Conservation (phyloP, 2,329 filamentous ascomycete genomes). For the Coniochaeta ligniaria region DNA sequence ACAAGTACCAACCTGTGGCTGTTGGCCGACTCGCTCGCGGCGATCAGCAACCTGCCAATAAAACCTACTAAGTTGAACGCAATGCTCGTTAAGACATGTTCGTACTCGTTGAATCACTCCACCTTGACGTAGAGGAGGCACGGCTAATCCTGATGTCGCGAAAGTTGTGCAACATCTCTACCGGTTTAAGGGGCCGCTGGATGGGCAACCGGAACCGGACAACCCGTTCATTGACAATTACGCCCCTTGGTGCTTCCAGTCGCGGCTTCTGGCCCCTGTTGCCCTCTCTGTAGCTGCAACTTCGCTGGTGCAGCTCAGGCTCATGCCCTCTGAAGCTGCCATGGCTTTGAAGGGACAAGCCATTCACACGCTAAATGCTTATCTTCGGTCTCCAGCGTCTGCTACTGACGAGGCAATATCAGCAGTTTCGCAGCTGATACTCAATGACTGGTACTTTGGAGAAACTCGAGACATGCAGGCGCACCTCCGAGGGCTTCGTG, state of each 20-base stretch:
- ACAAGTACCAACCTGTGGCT: not conserved
- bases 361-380: conserved; percentile 38
- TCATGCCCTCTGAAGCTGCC: conserved; percentile 33
- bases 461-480: conserved; percentile 33
- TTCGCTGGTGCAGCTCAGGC: conserved; percentile 41
- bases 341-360: conserved; percentile 34
- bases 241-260: conserved; percentile 39
- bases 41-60: not conserved
- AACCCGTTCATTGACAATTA: conserved; percentile 40
- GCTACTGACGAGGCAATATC: conserved; percentile 39
- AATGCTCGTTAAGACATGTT: conserved; percentile 41
- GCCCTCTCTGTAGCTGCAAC: conserved; percentile 43
- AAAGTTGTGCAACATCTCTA: conserved; percentile 40
- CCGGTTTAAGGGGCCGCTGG: conserved; percentile 43
- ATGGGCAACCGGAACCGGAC: conserved; percentile 34
- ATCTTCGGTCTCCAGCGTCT: conserved; percentile 28
- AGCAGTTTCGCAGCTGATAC: conserved; percentile 39
- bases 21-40: not conserved
- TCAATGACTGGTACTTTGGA: conserved; percentile 49
- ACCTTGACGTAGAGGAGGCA: too few species aligned
- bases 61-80: conserved; percentile 31
- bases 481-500: conserved; percentile 39
- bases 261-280: conserved; percentile 40
- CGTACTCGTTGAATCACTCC: conserved; percentile 11
- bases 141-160: not conserved